These are phyloP conservation scores for Botryotinia calthae DNA, from an alignment of 2,329 filamentous ascomycete genomes.

Conservation along the genomic window DNA sequence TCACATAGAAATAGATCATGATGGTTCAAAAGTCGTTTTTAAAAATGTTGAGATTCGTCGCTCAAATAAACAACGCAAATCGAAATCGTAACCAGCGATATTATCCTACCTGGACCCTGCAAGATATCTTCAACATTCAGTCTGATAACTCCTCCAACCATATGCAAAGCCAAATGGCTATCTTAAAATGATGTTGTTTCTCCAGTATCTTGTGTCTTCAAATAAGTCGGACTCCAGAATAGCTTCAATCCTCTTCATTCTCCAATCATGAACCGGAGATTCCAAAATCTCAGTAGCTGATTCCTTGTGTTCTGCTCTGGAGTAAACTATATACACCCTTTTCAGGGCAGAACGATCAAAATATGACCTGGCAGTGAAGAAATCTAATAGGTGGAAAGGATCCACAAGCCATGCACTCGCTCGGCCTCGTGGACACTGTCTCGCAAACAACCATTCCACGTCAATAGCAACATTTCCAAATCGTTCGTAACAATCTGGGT, in stretches of 20 bases:
- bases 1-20: background rate
- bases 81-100: background rate
- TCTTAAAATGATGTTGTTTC: background rate
- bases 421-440: background rate
- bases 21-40: background rate
- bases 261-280: too few species aligned
- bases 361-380: background rate
- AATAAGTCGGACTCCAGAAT: background rate
- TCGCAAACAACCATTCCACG: background rate
- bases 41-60: background rate
- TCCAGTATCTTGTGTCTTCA: background rate
- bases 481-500: accelerated
- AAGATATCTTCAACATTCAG: background rate
- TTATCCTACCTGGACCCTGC: background rate
- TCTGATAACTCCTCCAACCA: background rate
- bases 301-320: background rate
- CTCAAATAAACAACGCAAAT: background rate
- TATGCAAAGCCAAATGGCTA: background rate
- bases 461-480: background rate
- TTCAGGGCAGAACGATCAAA: accelerated
- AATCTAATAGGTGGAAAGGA: accelerated
- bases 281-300: background rate
- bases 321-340: background rate
- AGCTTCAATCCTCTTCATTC: background rate
- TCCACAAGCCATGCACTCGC: accelerated